phyloP scores from a whole-genome alignment of 192 early-diverging fungal species.

The Polychytrium aggregatum region DNA sequence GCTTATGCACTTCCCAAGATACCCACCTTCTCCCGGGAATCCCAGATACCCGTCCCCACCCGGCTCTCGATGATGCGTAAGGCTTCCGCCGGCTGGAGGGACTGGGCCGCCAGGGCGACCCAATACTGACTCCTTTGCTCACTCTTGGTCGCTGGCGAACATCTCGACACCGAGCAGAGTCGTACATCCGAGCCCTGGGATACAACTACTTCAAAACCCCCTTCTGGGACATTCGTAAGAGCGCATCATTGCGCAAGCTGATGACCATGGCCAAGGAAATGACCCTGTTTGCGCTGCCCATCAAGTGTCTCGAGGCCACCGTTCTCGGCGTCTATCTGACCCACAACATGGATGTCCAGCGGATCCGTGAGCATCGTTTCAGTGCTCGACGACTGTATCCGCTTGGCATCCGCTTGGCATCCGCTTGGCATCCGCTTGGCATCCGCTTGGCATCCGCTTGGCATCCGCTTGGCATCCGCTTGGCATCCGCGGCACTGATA shows the following conservation, averaged over 20 bases:
- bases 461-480: neutral
- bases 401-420: neutral
- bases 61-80: too few relatives aligned
- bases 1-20: too few relatives aligned
- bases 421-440: neutral
- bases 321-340: constrained; percentile 21
- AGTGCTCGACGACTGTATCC: neutral
- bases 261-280: constrained; percentile 22
- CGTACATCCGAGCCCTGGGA: constrained; percentile 8
- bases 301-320: constrained; percentile 40
- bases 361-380: constrained; percentile 16
- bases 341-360: constrained; percentile 16
- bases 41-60: too few relatives aligned
- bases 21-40: too few relatives aligned
- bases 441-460: neutral
- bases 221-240: constrained; percentile 24
- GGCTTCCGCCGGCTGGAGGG: too few relatives aligned
- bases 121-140: too few relatives aligned
- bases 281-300: constrained; percentile 19
- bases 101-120: too few relatives aligned
- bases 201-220: constrained; percentile 21
- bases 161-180: too few relatives aligned
- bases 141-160: too few relatives aligned
- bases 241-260: constrained; percentile 8
- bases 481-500: neutral